phyloP scores from a whole-genome alignment of 2,329 filamentous ascomycete genomes.

The Didymosphaeria variabile region DNA sequence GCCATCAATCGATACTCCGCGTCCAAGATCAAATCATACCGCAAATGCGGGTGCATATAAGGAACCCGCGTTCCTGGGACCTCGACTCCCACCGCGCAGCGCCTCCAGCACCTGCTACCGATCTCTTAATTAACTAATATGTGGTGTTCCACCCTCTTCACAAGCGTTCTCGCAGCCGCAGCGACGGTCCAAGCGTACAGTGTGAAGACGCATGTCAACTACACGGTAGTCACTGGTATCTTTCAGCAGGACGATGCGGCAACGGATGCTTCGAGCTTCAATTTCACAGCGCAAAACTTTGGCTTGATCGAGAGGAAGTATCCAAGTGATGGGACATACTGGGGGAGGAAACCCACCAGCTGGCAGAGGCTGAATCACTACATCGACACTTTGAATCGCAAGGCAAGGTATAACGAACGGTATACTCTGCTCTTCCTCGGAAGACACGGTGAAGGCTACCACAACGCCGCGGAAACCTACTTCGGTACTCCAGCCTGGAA shows the following conservation, averaged over 20 bases:
- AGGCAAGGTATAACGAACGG: conserved; percentile 55
- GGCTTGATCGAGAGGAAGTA: conserved; percentile 72
- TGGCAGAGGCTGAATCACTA: conserved; percentile 72
- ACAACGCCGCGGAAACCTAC: conserved; percentile 71
- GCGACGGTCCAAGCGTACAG: conserved; percentile 3
- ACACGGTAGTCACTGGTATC: conserved; percentile 68
- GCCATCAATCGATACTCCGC: not conserved
- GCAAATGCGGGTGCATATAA: conserved; percentile 8
- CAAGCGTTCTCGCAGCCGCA: conserved; percentile 2
- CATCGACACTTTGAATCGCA: conserved; percentile 63
- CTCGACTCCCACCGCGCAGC: not conserved
- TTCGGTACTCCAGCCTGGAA: conserved; percentile 77
- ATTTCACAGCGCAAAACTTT: conserved; percentile 62
- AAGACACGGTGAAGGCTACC: conserved; percentile 73
- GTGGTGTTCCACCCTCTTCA: conserved; percentile 6
- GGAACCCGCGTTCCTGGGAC: not conserved
- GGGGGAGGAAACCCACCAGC: conserved; percentile 60
- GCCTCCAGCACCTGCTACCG: not conserved
- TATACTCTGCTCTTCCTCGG: conserved; percentile 76
- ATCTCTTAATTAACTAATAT: not conserved
- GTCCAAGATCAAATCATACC: not conserved
- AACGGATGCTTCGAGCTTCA: conserved; percentile 65
- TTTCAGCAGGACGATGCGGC: conserved; percentile 70
- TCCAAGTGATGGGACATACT: conserved; percentile 57
- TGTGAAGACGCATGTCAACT: conserved; percentile 59